Base-by-base conservation (phyloP, 805 yeast species). In the Candida vaughaniae region DNA sequence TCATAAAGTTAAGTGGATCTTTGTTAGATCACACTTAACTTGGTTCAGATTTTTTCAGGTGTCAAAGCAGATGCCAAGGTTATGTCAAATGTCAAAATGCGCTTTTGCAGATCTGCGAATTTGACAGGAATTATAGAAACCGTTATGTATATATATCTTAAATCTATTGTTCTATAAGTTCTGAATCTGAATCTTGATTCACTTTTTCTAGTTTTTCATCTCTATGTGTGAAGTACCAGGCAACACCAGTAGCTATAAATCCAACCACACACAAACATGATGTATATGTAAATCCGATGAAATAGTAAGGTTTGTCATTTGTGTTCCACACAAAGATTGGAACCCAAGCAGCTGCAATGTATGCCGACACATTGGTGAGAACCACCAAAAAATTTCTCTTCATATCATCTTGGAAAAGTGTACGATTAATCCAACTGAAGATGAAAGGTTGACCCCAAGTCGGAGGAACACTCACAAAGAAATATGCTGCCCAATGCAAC, bases 371-470 rank as follows among this genome's bases (percentile, higher is more conserved):
- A 37, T 66, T 66, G 6, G 71, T 66, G 22, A 50, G 41, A 5
- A 66, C 69, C 16, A 65, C 62, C 11, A 64, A 54, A 36, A 66
- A 65, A 38, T 55, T 49, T 56, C 65, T 50, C 53, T 64, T 59
- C 66, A 62, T 52, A 48, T 71, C 77, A 41, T 72, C 71, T 6
- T 60, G 51, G 18, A 62, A 60, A 14, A 77, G 49, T 17, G 69
- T 47, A 25, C 75, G 57, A 48, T 77, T 77, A 25, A 76, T 68
- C 83, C 82, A 78, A 2, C 78, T 61, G 42, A 69, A 77, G 9
- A 76, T 72, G 45, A 72, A 65, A 2, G 81, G 80, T 55, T 74
- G 81, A 1, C 79, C 82, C 70, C 69, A 69, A 3, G 72, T 49
- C 0, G 71, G 57, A 7, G 79, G 78, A 11, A 71, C 52, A 3